Base-by-base conservation (phyloP, 192 early-diverging fungal genomes). In the Backusella circina region DNA sequence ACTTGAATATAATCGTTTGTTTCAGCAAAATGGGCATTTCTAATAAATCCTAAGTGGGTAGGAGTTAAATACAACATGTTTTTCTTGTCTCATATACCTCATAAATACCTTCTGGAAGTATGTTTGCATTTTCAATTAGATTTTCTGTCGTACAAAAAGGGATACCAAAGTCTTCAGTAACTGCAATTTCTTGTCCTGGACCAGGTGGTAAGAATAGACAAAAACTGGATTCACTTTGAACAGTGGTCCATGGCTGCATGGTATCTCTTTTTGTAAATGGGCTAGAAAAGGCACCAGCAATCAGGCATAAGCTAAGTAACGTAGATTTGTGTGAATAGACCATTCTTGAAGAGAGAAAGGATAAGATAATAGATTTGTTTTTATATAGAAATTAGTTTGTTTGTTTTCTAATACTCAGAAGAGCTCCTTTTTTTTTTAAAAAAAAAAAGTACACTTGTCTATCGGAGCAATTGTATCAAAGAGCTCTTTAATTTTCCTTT, bases 121-220 rank as follows among this genome's bases (percentile, higher is more conserved):
- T 33, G 31, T 68, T 73, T 21, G 84, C 80, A n/a, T 66, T 71
- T 23, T 76, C 71, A 30, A 74, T 79, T 5, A 70, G 28, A 4
- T 69, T 23, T 10, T 44, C 23, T 2, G 61, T 54, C 28, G 80
- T 84, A 70, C 86, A 87, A 67, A 87, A 87, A 26, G 84, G 80
- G 4, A 84, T 70, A 38, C 77, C 84, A 32, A 71, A 26, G 26
- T 77, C 73, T 64, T 87, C 84, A 47, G 71, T 82, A 6, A 30
- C 31, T 6, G 84, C 81, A 71, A 87, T 81, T 6, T 80, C 70
- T 7, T 67, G 74, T 10, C 84, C 86, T n/a, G 50, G 77, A 1
- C 38, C 26, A 8, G 82, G 84, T 33, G 84, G 84, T 38, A 86
- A 74, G 78, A 86, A 86, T 30, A 86, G 51, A 47, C 84, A 84